Evolutionary conservation across 1,284 basidiomycete genomes (phyloP).

Genomic region (Wolfiporia cocos): DNA sequence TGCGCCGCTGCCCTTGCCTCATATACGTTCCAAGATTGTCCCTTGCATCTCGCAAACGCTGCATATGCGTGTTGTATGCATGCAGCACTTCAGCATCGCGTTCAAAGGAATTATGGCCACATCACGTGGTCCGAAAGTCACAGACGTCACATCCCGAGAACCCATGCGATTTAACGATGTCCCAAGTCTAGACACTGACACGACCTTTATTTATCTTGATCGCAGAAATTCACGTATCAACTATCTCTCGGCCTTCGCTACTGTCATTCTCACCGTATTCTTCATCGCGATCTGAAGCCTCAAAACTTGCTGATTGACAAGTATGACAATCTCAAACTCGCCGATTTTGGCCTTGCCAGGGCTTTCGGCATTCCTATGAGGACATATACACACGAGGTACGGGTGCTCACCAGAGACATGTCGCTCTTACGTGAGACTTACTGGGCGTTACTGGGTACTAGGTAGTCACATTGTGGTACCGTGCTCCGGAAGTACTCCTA

Average conservation of each 20-base stretch:
- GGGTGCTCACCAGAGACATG: conserved; percentile 15
- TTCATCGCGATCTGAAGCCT: conserved; percentile 96
- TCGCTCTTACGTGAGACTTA: neutral
- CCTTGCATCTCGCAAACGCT: too few relatives aligned
- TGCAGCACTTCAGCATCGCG: conserved; percentile 19
- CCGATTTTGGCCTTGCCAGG: conserved; percentile 94
- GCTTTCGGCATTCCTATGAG: conserved; percentile 98
- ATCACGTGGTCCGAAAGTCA: too few relatives aligned
- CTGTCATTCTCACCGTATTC: conserved; percentile 94
- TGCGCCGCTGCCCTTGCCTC: neutral
- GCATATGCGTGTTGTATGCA: conserved; percentile 21
- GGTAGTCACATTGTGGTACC: conserved; percentile 99
- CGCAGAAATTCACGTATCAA: conserved; percentile 87
- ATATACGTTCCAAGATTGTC: too few relatives aligned
- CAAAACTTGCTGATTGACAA: conserved; percentile 96
- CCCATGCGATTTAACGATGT: too few relatives aligned
- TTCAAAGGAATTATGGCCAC: too few relatives aligned
- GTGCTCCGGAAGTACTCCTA: conserved; percentile 93
- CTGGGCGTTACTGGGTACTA: too few relatives aligned
- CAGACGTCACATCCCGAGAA: too few relatives aligned
- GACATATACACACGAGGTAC: conserved; percentile 96
- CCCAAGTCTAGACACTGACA: too few relatives aligned
- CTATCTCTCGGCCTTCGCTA: conserved; percentile 86
- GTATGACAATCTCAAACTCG: conserved; percentile 87
- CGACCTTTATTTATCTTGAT: too few relatives aligned